Evolutionary conservation across 768 basidiomycete species (phyloP), one percentile per base, ranked within the genome.

Genomic region (Boletus rubescentipes): DNA sequence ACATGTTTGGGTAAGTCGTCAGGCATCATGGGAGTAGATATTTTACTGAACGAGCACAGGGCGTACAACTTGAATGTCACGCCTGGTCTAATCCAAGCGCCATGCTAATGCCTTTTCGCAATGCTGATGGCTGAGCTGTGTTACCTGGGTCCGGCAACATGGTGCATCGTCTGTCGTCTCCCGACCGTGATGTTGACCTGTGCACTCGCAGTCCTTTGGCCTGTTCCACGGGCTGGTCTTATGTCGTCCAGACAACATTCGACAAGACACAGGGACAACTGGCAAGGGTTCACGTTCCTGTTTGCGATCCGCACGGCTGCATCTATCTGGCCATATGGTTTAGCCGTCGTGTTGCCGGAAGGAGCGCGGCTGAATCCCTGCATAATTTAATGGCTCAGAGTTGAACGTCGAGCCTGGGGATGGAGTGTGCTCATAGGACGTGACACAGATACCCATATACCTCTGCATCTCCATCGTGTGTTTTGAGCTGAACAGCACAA

Each of bases 71-170:
- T n/a, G n/a, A n/a, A 91, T 54, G 75, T 90, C 45, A 70, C 91
- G 3, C 89, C 87, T 60, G 89, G 90, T 12, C 70, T 92, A 9
- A 91, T 91, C 77, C 87, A 92, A 73, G 87, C 87, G 1, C 91
- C 91, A 0, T 94, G 91, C 71, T 93, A 90, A n/a, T 65, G 89
- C 92, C 1, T 91, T 87, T 65, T 84, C 89, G 4, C 86, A 89
- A 91, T 88, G 0, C 88, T 90, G 86, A 91, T 91, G 89, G 87
- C 89, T 1, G 92, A 94, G 68, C 80, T 95, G 11, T 84, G 87
- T 7, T 91, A 12, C 87, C 89, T 1, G 92, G 91, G 1, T 93
- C 89, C 63, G 91, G 93, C 61, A 90, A 91, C 64, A 91, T 83
- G 82, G 81, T 79, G 51, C 20, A 64, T 49, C 8, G 11, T 41